Base-by-base conservation (phyloP, 1,284 basidiomycete species). In the Pterulicium gracile region DNA sequence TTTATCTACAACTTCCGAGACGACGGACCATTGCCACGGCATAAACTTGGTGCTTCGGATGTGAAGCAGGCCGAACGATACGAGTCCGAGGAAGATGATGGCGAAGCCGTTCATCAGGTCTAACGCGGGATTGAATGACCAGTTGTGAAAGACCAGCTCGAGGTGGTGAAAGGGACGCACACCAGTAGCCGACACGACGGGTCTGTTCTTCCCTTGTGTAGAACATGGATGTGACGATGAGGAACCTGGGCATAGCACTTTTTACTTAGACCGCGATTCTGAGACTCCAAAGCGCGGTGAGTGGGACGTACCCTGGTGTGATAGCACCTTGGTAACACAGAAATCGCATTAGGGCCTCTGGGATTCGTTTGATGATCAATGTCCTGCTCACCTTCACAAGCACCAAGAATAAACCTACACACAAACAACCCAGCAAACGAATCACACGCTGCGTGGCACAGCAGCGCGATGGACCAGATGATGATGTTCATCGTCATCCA, bases 141-240 rank as follows among this genome's bases (percentile, higher is more conserved):
- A 22, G 7, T 7, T 39, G 15, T 17, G 15, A 10, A 44, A 36
- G 1, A 46, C 4, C 15, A 7, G 24, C 47, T 32, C 46, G 35
- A 48, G 49, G 51, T 42, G 42, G 22, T 43, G 10, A 43, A 34
- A 13, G 40, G 40, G 36, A 66, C 79, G 52, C 62, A 84, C 81
- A 82, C 83, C 81, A 85, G 56, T 82, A 85, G 1, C 84, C 82
- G 4, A 85, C 78, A 3, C 86, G 74, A 41, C 72, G 66, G 3
- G 79, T 83, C 57, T 86, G 81, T 56, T 89, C 87, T 2, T 66
- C 71, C n/a, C 78, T 73, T 2, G 83, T 88, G 60, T 89, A 90
- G 59, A 88, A 88, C 77, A 78, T 79, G 44, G 71, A 65, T 19
- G 70, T 75, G 48, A 77, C 69, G 55, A 89, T 77, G 68, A 89